These are phyloP conservation scores for Sphaerostilbella broomeana DNA, from an alignment of 2,329 filamentous ascomycete species.

Conservation along the genomic window DNA sequence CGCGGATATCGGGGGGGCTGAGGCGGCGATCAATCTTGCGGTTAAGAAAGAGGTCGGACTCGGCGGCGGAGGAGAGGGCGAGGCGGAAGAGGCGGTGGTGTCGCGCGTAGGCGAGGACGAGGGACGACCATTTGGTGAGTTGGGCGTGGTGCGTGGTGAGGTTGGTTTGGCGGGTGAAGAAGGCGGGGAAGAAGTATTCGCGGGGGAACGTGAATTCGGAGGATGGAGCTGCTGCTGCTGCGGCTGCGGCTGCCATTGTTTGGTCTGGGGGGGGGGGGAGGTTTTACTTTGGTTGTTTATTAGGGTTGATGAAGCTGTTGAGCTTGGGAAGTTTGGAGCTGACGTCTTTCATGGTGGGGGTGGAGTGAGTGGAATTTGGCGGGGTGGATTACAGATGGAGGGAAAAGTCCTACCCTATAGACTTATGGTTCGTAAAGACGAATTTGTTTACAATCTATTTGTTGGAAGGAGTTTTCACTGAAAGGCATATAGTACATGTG, in stretches of 20 bases:
- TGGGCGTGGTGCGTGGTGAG: constrained; percentile 67
- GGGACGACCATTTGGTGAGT: constrained; percentile 75
- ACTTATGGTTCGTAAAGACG: no score
- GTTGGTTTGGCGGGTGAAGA: constrained; percentile 78
- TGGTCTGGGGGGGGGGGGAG: no score
- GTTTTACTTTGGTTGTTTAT: neutral
- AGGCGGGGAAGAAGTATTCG: constrained; percentile 72
- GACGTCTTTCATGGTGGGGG: neutral
- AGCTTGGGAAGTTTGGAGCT: neutral
- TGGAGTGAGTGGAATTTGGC: no score
- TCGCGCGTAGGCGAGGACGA: constrained; percentile 78
- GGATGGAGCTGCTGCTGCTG: no score
- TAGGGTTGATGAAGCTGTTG: neutral
- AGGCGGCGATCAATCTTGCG: constrained; percentile 46
- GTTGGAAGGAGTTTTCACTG: no score
- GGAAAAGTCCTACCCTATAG: no score
- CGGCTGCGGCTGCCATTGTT: no score
- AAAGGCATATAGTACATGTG: no score
- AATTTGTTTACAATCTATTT: no score
- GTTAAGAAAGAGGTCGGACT: constrained; percentile 53
- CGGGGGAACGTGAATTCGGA: constrained; percentile 49
- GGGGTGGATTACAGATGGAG: no score
- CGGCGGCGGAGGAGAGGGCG: constrained; percentile 52
- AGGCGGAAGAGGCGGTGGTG: constrained; percentile 72
- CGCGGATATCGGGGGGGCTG: constrained; percentile 43